Conservation (phyloP, 805 yeast species). For the Yarrowia osloensis region DNA sequence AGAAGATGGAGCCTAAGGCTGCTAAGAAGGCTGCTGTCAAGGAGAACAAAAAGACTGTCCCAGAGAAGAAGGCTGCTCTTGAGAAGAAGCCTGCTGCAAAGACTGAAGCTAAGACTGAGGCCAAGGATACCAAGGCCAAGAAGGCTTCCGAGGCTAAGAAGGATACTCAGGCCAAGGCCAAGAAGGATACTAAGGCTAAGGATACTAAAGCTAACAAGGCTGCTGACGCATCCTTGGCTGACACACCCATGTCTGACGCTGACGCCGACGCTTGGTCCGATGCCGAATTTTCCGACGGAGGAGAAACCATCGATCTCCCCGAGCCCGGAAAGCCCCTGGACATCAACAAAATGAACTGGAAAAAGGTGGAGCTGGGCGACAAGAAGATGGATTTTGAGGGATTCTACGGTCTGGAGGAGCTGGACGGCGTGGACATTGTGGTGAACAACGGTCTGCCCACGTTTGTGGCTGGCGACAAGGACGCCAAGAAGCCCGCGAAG, state of each 20-base stretch:
- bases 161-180: background rate
- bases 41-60: background rate
- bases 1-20: background rate
- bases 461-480: conserved; percentile 45
- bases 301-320: background rate
- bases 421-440: conserved; percentile 88
- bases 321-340: conserved; percentile 13
- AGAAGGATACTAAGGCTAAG: background rate
- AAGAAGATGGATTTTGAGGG: conserved; percentile 87
- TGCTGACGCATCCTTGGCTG: background rate
- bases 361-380: conserved; percentile 77
- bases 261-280: background rate
- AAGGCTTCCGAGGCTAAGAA: background rate
- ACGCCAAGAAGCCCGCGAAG: conserved; percentile 31
- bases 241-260: background rate
- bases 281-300: background rate
- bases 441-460: conserved; percentile 65
- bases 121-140: no score
- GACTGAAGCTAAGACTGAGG: background rate
- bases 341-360: conserved; percentile 57
- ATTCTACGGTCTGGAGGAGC: conserved; percentile 87
- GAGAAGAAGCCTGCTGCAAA: background rate
- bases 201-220: background rate
- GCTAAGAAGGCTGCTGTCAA: background rate
- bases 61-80: background rate